Base-by-base conservation (phyloP, 208 protist genomes). In the Acanthamoeba healyi region DNA sequence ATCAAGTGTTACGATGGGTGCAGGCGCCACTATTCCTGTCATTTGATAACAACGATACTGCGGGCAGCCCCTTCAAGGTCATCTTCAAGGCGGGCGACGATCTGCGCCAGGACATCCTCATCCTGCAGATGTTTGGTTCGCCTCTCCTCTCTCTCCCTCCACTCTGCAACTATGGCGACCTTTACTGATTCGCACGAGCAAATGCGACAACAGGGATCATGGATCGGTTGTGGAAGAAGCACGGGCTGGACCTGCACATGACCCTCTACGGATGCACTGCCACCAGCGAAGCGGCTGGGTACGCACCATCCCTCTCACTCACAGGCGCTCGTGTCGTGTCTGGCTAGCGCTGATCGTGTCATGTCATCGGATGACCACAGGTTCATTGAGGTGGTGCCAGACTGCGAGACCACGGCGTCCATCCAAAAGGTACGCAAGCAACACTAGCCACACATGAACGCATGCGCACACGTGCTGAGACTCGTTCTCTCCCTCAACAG, bases 31-130 rank as follows among this genome's bases (percentile, higher is more conserved):
- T 70, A 26, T 70, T 70, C 26, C 61, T 70, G 7, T 36, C 61
- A 7, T 70, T 70, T 24, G 61, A 70, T 26, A 70, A 70, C 61
- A 34, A 34, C 14, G 61, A 70, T 77, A 94, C 38, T 98, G 98
- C 70, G 89, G 98, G 44, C 93, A 98, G n/a, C 32, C 65, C 44
- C 70, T 97, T 22, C 98, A 97, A 89, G 0, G 61, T 96, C 15
- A 95, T 98, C 0, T 97, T 98, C 70, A 98, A 98, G 74, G 63
- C 44, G 26, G 96, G 97, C 44, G 97, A 98, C 91, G 97, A 98
- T 94, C 26, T 98, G n/a, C 58, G 97, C 22, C 97, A 98, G 67
- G 97, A 98, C 77, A 95, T 96, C 49, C 70, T 98, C 6, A 97
- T 96, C 22, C 87, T 98, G 2, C 97, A 98, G 79, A 94, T 98